Conservation (phyloP, 805 yeast genomes). For the Priceomyces castillae region DNA sequence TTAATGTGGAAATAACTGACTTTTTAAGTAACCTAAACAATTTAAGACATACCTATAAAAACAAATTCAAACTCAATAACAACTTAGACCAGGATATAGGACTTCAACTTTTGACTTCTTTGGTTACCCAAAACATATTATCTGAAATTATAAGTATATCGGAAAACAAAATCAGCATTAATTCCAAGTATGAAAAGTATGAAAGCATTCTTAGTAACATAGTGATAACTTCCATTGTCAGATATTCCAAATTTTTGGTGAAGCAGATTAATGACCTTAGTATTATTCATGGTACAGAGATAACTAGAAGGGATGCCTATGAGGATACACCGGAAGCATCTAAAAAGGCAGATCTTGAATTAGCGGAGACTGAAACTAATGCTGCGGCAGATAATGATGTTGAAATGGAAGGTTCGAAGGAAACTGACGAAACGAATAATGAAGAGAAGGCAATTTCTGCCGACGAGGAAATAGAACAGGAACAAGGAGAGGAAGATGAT, state of each 20-base stretch:
- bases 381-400: constrained; percentile 14
- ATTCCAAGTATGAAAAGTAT: constrained; percentile 17
- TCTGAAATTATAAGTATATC: constrained; percentile 19
- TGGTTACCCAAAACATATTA: constrained; percentile 14
- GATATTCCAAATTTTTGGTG: constrained; percentile 19
- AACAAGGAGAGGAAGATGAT: neutral
- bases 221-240: constrained; percentile 18
- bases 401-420: neutral
- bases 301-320: constrained; percentile 5
- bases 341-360: constrained; percentile 1
- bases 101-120: constrained; percentile 10
- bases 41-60: constrained; percentile 8
- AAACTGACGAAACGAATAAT: neutral
- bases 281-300: neutral
- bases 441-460: neutral
- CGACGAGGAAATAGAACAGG: constrained; percentile 9
- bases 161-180: constrained; percentile 19
- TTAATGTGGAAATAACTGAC: constrained; percentile 7
- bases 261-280: constrained; percentile 20
- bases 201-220: constrained; percentile 20
- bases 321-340: constrained; percentile 6
- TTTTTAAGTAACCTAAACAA: constrained; percentile 11
- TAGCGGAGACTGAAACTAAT: constrained; percentile 9
- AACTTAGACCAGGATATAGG: constrained; percentile 5
- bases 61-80: constrained; percentile 7